phyloP scores from a whole-genome alignment of 1,139 yeast genomes.

The Debaryomyces nepalensis region DNA sequence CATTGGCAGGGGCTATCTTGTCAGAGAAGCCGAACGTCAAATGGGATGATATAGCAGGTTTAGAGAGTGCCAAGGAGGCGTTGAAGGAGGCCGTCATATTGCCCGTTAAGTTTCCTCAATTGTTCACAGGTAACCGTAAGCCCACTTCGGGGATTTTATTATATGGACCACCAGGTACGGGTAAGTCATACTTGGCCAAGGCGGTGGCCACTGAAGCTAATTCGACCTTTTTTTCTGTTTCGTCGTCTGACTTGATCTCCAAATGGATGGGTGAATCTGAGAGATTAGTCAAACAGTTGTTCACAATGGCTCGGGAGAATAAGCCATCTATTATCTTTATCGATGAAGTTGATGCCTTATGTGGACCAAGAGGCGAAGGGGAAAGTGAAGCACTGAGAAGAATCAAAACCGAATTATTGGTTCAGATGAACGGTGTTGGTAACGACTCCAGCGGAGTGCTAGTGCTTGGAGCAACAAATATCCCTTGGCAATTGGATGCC shows the following conservation, averaged over 20 bases:
- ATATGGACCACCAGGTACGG: constrained; percentile 99
- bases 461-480: constrained; percentile 96
- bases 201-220: constrained; percentile 99
- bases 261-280: constrained; percentile 99
- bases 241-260: constrained; percentile 91
- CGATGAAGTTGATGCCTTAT: constrained; percentile 96
- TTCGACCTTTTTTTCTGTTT: constrained; percentile 92
- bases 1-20: constrained; percentile 88
- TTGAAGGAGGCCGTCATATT: constrained; percentile 95
- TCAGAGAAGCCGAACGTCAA: constrained; percentile 90
- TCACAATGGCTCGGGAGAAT: constrained; percentile 94
- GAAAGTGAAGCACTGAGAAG: constrained; percentile 96
- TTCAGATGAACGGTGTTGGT: constrained; percentile 99
- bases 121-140: constrained; percentile 91
- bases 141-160: constrained; percentile 91
- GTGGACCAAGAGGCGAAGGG: constrained; percentile 98
- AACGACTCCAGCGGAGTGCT: constrained; percentile 91
- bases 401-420: constrained; percentile 93
- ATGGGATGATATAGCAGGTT: constrained; percentile 97
- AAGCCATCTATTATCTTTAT: constrained; percentile 95
- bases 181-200: constrained; percentile 94
- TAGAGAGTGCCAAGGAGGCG: constrained; percentile 94
- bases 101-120: constrained; percentile 93
- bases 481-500: constrained; percentile 98
- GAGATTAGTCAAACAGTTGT: constrained; percentile 90